Percentiles rank a stretch among this genome's conserved stretches.
phyloP scores from a whole-genome alignment of 768 basidiomycete genomes.

The Galerina sulciceps region DNA sequence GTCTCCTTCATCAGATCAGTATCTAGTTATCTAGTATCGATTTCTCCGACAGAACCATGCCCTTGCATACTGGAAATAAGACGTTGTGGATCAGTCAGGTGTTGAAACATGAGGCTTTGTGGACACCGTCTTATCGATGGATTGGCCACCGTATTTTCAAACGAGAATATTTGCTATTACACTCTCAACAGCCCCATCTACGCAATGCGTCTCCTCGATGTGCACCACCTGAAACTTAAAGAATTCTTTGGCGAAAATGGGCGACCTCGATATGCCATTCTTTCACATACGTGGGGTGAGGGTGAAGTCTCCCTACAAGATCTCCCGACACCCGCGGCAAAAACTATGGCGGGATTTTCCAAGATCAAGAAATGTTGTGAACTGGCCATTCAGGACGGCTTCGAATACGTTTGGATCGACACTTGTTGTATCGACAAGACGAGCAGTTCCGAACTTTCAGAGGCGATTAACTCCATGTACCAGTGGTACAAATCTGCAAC shows the following conservation, averaged over 20 bases:
- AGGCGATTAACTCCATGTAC: conserved; percentile 20
- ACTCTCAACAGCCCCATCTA: no score
- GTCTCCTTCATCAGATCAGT: no score
- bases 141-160: no score
- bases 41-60: no score
- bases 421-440: conserved; percentile 18
- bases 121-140: no score
- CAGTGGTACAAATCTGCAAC: conserved; percentile 11
- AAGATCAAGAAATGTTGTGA: conserved; percentile 13
- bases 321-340: neutral
- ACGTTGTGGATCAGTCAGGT: no score
- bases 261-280: conserved; percentile 12
- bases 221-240: conserved; percentile 28
- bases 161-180: no score
- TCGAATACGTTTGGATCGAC: conserved; percentile 15
- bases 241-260: conserved; percentile 28
- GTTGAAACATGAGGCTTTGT: no score
- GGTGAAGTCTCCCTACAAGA: conserved; percentile 4
- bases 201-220: no score
- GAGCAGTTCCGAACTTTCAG: conserved; percentile 15
- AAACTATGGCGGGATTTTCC: neutral
- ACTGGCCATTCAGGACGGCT: neutral
- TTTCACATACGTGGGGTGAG: conserved; percentile 18
- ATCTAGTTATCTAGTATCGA: no score
- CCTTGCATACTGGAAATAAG: no score